Evolutionary conservation across 2,329 filamentous ascomycete genomes (phyloP).

Genomic region (Volutella citrinella): DNA sequence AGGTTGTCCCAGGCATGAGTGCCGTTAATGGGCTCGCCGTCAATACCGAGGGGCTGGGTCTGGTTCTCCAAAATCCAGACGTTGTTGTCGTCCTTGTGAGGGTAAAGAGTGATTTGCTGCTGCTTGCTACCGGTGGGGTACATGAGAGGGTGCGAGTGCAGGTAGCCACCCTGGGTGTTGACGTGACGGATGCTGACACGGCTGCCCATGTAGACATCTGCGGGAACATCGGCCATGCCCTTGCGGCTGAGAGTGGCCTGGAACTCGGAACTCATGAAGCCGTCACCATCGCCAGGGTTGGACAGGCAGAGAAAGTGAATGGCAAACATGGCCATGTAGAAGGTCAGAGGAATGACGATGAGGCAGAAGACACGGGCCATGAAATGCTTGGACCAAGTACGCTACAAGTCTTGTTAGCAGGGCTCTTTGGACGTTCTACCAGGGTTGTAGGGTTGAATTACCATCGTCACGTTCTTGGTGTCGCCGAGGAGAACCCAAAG

Average conservation of each 20-base stretch:
- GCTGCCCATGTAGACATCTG: slow-evolving; percentile 87
- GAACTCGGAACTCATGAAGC: slow-evolving; percentile 99
- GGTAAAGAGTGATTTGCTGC: slow-evolving; percentile 96
- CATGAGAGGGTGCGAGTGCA: slow-evolving; percentile 97
- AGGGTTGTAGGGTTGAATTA: slow-evolving; percentile 41
- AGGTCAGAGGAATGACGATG: slow-evolving; percentile 80
- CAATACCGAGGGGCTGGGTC: slow-evolving; percentile 78
- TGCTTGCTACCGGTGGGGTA: slow-evolving; percentile 97
- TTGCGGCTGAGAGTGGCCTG: slow-evolving; percentile 96
- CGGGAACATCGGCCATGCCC: slow-evolving; percentile 91
- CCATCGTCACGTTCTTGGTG: slow-evolving; percentile 75
- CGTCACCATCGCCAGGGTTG: slow-evolving; percentile 95
- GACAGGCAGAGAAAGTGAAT: slow-evolving; percentile 92
- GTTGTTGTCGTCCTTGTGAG: slow-evolving; percentile 99
- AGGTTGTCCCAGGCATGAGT: slow-evolving; percentile 80
- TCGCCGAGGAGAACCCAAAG: slow-evolving; percentile 95
- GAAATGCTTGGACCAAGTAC: slow-evolving; percentile 90
- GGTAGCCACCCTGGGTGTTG: slow-evolving; percentile 96
- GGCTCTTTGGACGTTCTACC: no score
- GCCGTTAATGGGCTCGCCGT: slow-evolving; percentile 76
- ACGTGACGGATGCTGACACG: slow-evolving; percentile 83
- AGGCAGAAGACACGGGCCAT: slow-evolving; percentile 88
- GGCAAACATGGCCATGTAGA: slow-evolving; percentile 96
- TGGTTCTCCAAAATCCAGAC: slow-evolving; percentile 92
- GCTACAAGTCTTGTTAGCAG: no score